Percentiles rank a stretch among this genome's conserved stretches.
Evolutionary conservation across 176 grass and related monocot species (phyloP).

Genomic region (Lolium multiflorum): DNA sequence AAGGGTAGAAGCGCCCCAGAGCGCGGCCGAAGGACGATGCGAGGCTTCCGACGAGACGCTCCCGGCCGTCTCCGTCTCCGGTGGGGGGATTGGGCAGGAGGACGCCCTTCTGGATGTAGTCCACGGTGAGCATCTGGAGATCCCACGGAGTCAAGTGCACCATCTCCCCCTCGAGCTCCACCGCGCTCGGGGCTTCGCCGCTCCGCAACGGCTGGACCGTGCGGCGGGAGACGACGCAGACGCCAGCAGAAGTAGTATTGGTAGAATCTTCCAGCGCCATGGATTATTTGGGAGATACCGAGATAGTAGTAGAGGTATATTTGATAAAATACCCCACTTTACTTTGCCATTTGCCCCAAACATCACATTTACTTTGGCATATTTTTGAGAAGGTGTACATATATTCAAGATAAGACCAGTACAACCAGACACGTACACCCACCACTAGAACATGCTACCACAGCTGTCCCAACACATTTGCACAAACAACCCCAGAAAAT

Average conservation of each 20-base stretch:
- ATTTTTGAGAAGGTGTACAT: too few species aligned
- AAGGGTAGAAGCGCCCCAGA: constrained; percentile 50
- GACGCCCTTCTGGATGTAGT: constrained; percentile 41
- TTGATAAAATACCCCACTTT: too few species aligned
- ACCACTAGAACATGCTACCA: too few species aligned
- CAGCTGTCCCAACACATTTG: too few species aligned
- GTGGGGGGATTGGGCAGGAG: constrained; percentile 26
- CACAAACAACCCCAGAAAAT: too few species aligned
- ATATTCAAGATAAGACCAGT: too few species aligned
- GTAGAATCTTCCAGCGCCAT: neutral
- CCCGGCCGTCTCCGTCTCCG: neutral
- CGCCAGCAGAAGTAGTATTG: neutral
- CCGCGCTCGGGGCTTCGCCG: neutral
- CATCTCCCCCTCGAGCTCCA: neutral
- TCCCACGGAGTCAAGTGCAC: constrained; percentile 33
- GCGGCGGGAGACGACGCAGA: constrained; percentile 15
- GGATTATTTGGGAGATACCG: too few species aligned
- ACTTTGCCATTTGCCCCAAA: too few species aligned
- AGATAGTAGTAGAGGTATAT: too few species aligned
- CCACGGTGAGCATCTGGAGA: constrained; percentile 31
- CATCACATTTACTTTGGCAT: too few species aligned
- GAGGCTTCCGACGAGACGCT: constrained; percentile 24
- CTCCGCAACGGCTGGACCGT: neutral
- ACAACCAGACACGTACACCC: too few species aligned
- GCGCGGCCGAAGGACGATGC: constrained; percentile 35